phyloP scores from a whole-genome alignment of 1,139 yeast species.

The Kodamaea derodonti region DNA sequence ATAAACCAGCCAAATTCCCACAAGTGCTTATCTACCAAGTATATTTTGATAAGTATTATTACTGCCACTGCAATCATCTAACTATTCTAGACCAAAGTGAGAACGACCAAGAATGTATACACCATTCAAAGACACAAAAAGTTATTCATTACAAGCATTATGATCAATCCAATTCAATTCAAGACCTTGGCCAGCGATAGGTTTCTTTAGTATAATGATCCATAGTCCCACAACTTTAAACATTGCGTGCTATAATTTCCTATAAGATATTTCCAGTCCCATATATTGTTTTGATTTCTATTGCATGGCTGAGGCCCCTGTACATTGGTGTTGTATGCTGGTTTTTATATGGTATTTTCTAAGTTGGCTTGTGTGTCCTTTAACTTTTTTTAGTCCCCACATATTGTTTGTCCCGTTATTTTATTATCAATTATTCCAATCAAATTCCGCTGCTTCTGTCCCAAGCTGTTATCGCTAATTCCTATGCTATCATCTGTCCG shows the following conservation, averaged over 20 bases:
- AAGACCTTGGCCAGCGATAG: background rate
- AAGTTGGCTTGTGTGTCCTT: background rate
- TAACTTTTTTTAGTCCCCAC: background rate
- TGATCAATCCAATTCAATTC: too few relatives aligned
- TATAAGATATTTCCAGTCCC: too few relatives aligned
- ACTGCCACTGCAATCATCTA: conserved; percentile 7
- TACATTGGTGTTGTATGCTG: too few relatives aligned
- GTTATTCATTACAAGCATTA: conserved; percentile 2
- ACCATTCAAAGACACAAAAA: conserved; percentile 5
- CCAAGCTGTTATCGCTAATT: too few relatives aligned
- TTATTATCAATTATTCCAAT: background rate
- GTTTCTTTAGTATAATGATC: conserved; percentile 1
- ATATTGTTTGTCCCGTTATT: background rate
- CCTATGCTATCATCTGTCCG: too few relatives aligned
- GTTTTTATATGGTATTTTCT: too few relatives aligned
- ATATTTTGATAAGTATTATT: too few relatives aligned
- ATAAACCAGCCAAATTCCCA: too few relatives aligned
- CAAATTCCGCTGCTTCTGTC: background rate
- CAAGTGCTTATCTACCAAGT: too few relatives aligned
- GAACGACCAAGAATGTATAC: conserved; percentile 4
- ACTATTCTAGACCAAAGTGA: conserved; percentile 12
- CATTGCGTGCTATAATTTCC: too few relatives aligned
- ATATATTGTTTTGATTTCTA: too few relatives aligned
- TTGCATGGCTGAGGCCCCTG: too few relatives aligned
- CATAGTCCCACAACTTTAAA: background rate